Evolutionary conservation across 176 grass and related monocot genomes (phyloP).

Genomic region (Juncus effusus): DNA sequence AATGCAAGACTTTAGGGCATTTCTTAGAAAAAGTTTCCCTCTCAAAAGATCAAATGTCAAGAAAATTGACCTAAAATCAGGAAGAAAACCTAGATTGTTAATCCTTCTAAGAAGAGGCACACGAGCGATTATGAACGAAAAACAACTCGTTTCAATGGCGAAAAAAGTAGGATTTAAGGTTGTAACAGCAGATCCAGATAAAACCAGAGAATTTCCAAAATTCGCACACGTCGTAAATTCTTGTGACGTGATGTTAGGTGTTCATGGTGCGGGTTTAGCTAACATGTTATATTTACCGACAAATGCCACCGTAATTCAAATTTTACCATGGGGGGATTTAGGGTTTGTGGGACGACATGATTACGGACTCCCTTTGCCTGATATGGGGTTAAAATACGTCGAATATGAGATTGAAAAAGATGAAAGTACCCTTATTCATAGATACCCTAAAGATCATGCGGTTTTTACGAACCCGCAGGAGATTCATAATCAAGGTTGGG

Average conservation of each 20-base stretch:
- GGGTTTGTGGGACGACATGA: conserved; percentile 67
- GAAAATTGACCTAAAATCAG: background rate
- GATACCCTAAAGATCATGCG: conserved; percentile 48
- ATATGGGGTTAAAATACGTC: conserved; percentile 67
- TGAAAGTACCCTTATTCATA: conserved; percentile 81
- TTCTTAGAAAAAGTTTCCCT: conserved; percentile 32
- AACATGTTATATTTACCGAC: conserved; percentile 80
- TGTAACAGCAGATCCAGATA: conserved; percentile 28
- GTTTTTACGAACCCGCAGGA: conserved; percentile 66
- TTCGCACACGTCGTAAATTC: conserved; percentile 53
- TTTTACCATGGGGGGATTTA: conserved; percentile 87
- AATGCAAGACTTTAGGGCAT: conserved; percentile 35
- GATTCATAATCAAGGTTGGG: conserved; percentile 62
- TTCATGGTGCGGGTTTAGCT: conserved; percentile 80
- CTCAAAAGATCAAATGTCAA: conserved; percentile 23
- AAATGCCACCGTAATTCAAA: conserved; percentile 62
- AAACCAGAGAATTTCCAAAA: conserved; percentile 24
- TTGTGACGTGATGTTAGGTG: conserved; percentile 68
- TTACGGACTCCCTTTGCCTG: conserved; percentile 64
- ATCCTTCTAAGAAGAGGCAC: conserved; percentile 32
- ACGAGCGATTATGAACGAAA: conserved; percentile 29
- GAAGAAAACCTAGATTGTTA: conserved; percentile 31
- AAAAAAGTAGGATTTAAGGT: conserved; percentile 29
- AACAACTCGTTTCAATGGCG: conserved; percentile 20
- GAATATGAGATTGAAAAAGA: conserved; percentile 59